phyloP scores from a whole-genome alignment of 257 asterid genomes.

The Galeopsis tetrahit region DNA sequence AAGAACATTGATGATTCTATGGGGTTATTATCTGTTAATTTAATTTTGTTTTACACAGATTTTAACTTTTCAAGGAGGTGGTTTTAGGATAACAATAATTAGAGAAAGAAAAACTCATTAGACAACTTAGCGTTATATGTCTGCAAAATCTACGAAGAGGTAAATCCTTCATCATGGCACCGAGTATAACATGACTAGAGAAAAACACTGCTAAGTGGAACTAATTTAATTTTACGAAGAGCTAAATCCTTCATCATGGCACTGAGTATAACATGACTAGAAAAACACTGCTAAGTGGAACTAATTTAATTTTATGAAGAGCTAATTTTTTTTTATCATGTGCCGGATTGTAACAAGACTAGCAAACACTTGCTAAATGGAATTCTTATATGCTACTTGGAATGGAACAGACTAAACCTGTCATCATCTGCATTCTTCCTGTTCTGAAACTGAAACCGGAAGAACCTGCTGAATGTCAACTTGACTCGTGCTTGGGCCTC shows the following conservation, averaged over 20 bases:
- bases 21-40: not conserved
- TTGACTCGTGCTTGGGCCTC: slow-evolving; percentile 21
- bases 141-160: slow-evolving; percentile 1
- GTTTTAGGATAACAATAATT: slow-evolving; percentile 7
- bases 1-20: slow-evolving; percentile 1
- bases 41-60: not conserved
- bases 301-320: no score
- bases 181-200: not conserved
- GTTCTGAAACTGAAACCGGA: not conserved
- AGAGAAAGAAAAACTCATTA: not conserved
- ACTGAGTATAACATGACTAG: slow-evolving; percentile 3
- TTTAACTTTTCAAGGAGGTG: not conserved
- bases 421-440: slow-evolving; percentile 24
- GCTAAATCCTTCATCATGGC: slow-evolving; percentile 9
- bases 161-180: slow-evolving; percentile 10
- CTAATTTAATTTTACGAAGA: not conserved
- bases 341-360: no score
- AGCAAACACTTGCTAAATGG: no score
- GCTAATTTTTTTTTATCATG: no score
- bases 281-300: not conserved
- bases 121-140: not conserved
- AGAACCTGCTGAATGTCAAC: slow-evolving; percentile 20
- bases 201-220: not conserved
- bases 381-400: no score
- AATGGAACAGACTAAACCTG: slow-evolving; percentile 8